phyloP scores from a whole-genome alignment of 208 protist genomes.

The Crithidia sp. region DNA sequence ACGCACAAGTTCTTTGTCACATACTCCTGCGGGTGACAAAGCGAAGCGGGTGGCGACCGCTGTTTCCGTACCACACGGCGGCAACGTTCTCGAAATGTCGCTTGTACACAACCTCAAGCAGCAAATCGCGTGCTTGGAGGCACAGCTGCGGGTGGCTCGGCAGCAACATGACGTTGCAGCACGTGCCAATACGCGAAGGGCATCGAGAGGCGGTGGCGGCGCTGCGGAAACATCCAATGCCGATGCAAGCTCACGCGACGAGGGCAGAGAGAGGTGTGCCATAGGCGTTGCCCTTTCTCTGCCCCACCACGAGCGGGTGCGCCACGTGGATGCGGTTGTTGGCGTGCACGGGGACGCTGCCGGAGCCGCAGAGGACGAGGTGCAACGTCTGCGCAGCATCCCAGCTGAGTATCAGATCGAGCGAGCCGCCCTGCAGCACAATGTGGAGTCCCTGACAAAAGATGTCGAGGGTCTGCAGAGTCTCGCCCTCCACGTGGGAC shows the following conservation, averaged over 20 bases:
- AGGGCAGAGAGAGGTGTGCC: neutral
- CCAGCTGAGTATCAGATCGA: slow-evolving; percentile 47
- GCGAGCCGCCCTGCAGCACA: slow-evolving; percentile 47
- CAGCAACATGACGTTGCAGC: slow-evolving; percentile 21
- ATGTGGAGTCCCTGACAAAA: slow-evolving; percentile 45
- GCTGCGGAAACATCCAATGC: neutral
- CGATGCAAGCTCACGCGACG: neutral
- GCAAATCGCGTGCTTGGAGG: slow-evolving; percentile 67
- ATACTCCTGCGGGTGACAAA: neutral
- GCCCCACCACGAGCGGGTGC: slow-evolving; percentile 7
- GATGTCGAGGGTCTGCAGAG: slow-evolving; percentile 48
- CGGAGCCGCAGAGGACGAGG: neutral
- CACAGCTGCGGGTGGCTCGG: slow-evolving; percentile 49
- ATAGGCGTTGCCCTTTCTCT: neutral
- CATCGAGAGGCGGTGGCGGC: neutral
- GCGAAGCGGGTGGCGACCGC: neutral
- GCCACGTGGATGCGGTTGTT: neutral
- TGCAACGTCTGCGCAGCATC: slow-evolving; percentile 9
- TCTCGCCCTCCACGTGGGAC: slow-evolving; percentile 34
- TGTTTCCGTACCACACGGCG: neutral
- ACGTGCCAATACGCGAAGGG: neutral
- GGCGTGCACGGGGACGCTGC: neutral
- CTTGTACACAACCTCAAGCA: slow-evolving; percentile 75
- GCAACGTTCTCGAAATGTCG: slow-evolving; percentile 36
- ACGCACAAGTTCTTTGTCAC: neutral